Base-by-base conservation (phyloP, 148 eudicot genomes). In the Cornus suecica region DNA sequence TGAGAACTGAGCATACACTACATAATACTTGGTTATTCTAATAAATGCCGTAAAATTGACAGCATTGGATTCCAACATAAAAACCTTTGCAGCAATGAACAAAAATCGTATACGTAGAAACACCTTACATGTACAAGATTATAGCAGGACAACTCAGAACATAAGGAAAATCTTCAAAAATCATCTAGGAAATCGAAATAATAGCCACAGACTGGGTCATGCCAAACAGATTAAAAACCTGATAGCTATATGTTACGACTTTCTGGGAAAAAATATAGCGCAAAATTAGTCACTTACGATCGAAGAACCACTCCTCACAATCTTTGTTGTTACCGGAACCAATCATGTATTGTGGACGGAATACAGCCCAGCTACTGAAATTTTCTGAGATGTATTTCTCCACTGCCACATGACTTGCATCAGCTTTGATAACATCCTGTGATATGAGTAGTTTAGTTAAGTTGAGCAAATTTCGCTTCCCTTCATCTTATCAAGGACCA, bases 281-380 rank as follows among this genome's bases (percentile, higher is more conserved):
- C 67, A 62, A 28, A 20, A 29, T 61, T 64, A 28, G 66, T 45
- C 25, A 80, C 97, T 84, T 88, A 94, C 98, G 83, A 72, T 94
- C 98, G 76, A 94, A 92, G 81, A 94, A 94, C 98, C 98, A 94
- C 86, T 94, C 98, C 83, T 94, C 98, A 63, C 98, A 94, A 64
- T 94, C 98, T 79, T 94, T 94, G 85, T 94, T 94, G 88, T 94
- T 94, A 74, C 98, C 98, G 22, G 95, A 92, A 62, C 97, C 98
- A 51, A 86, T 86, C 98, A 94, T 94, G 83, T 94, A 94, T 41
- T 94, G 98, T 51, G 98, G 98, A 8, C 98, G 95, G 81, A 94
- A 94, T 6, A 67, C 27, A 30, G 94, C 92, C 95, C 97, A 92
- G 61, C 81, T 88, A 51, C 74, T 80, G 69, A 92, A 92, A 32